Conservation (phyloP, 345 rosid genomes). For the Syzygium aromaticum region DNA sequence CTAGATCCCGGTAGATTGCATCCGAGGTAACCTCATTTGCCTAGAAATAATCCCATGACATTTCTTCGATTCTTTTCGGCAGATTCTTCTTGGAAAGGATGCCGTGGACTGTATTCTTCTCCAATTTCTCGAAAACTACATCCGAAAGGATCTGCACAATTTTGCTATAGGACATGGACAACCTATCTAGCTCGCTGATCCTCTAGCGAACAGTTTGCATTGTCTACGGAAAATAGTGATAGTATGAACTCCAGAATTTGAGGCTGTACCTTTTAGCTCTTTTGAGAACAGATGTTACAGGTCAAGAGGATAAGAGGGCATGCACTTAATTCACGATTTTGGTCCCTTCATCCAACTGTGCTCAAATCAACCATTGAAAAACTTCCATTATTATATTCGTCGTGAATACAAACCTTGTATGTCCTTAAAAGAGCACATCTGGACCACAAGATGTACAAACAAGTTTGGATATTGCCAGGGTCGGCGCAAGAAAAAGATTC, state of each 20-base stretch:
- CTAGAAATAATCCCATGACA: not conserved
- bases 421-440: too few species aligned
- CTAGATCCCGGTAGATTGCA: not conserved
- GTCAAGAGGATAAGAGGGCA: not conserved
- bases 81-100: not conserved
- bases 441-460: too few species aligned
- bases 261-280: not conserved
- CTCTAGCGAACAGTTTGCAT: not conserved
- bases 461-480: too few species aligned
- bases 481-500: too few species aligned
- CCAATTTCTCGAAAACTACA: not conserved
- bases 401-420: not conserved
- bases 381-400: not conserved
- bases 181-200: not conserved
- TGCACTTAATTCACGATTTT: not conserved
- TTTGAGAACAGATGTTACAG: not conserved
- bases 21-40: not conserved
- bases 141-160: not conserved
- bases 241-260: not conserved
- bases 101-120: not conserved
- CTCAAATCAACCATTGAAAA: not conserved
- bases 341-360: not conserved
- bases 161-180: not conserved
- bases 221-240: not conserved
- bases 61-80: not conserved